Percentiles rank a stretch among this genome's conserved stretches.
These are phyloP conservation scores for Fusarium mundagurra DNA, from an alignment of 2,329 filamentous ascomycete species.

Conservation along the genomic window DNA sequence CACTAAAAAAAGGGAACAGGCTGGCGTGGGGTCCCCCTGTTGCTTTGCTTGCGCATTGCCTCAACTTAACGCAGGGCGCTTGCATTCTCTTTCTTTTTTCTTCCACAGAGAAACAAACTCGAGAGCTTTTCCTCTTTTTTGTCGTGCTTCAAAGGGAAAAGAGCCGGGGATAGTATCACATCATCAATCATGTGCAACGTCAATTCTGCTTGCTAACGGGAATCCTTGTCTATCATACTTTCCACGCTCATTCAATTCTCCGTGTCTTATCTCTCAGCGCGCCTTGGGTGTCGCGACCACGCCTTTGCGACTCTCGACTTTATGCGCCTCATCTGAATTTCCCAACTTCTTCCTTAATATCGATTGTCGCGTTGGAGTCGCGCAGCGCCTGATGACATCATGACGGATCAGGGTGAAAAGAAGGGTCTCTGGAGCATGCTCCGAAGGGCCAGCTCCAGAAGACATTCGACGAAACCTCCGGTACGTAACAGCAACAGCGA, in stretches of 20 bases:
- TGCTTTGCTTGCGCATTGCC: constrained; percentile 24
- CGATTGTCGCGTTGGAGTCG: constrained; percentile 24
- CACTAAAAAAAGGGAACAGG: constrained; percentile 33
- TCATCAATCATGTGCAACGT: constrained; percentile 32
- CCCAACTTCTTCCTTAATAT: not conserved
- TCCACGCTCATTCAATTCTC: constrained; percentile 1
- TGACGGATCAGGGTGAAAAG: constrained; percentile 50
- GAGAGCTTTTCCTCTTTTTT: not conserved
- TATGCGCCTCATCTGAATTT: constrained; percentile 1
- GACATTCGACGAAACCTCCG: constrained; percentile 33
- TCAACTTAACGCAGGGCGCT: constrained; percentile 16
- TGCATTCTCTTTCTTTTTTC: not conserved
- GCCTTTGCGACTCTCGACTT: constrained; percentile 12
- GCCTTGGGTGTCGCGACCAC: constrained; percentile 29
- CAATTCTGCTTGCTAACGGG: constrained; percentile 23
- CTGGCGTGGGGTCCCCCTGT: constrained; percentile 32
- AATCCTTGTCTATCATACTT: constrained; percentile 9
- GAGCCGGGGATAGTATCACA: not conserved
- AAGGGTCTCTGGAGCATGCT: constrained; percentile 62
- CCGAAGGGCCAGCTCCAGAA: constrained; percentile 55
- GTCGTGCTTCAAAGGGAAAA: not conserved
- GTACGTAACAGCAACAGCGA: constrained; percentile 23
- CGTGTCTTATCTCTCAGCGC: constrained; percentile 24
- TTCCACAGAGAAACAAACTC: not conserved
- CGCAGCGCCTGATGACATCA: constrained; percentile 39